phyloP scores from a whole-genome alignment of 1,139 yeast genomes.

The Blastobotrys illinoisensis region DNA sequence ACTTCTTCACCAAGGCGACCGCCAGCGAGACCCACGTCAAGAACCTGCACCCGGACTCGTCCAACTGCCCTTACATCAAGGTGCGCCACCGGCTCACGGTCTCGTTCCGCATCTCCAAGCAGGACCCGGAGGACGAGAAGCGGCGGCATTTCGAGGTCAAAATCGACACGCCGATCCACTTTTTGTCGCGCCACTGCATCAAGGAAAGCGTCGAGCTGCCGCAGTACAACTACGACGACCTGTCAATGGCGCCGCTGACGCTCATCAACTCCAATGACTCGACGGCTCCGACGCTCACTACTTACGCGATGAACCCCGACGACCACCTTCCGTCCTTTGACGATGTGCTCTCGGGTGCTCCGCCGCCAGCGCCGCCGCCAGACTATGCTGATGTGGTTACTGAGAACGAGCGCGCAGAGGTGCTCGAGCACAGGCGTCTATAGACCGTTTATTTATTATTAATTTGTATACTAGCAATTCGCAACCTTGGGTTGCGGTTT shows the following conservation, averaged over 20 bases:
- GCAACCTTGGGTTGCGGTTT: too few species aligned
- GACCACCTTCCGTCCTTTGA: constrained; percentile 28
- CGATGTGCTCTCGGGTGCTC: constrained; percentile 19
- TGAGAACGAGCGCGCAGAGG: background rate
- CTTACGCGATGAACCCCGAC: constrained; percentile 6
- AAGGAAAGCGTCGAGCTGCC: constrained; percentile 69
- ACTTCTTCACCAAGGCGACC: constrained; percentile 16
- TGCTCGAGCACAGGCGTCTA: background rate
- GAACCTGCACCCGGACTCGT: constrained; percentile 56
- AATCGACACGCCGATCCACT: constrained; percentile 75
- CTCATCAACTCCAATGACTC: constrained; percentile 10
- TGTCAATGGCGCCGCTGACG: constrained; percentile 5
- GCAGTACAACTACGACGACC: constrained; percentile 37
- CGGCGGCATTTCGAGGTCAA: constrained; percentile 85
- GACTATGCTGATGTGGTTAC: constrained; percentile 15
- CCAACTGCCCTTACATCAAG: constrained; percentile 62
- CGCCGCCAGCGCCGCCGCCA: constrained; percentile 18
- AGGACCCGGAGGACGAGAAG: constrained; percentile 47
- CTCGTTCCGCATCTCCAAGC: constrained; percentile 68
- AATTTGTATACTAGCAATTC: background rate
- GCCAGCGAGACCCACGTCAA: constrained; percentile 13
- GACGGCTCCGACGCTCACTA: constrained; percentile 5
- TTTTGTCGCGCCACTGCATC: constrained; percentile 67
- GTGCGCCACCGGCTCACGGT: constrained; percentile 74
- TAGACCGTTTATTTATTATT: background rate